Evolutionary conservation across 2,329 filamentous ascomycete genomes (phyloP).

Genomic region (Phialemonium atrogriseum): DNA sequence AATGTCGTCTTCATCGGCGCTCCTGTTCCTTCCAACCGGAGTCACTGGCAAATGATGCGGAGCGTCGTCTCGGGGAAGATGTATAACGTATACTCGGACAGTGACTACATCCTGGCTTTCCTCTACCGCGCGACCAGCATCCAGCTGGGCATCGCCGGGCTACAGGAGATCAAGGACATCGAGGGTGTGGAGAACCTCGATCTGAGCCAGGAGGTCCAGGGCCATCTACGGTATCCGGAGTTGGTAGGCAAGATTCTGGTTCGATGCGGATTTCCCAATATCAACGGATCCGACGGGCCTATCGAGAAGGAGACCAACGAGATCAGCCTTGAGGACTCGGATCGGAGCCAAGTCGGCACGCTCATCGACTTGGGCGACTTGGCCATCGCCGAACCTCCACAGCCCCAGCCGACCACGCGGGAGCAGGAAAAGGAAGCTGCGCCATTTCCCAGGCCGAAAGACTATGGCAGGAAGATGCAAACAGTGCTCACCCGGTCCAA

Average conservation of each 20-base stretch:
- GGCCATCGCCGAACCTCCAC: conserved; percentile 5
- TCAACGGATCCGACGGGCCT: conserved; percentile 30
- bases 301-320: conserved; percentile 38
- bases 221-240: conserved; percentile 26
- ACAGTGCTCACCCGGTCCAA: neutral
- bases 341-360: conserved; percentile 20
- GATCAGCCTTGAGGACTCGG: conserved; percentile 23
- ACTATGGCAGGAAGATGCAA: neutral
- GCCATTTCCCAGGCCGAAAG: neutral
- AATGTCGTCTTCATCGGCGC: conserved; percentile 76
- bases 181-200: conserved; percentile 54
- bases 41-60: conserved; percentile 69
- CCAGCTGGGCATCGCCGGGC: conserved; percentile 73
- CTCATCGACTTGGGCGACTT: conserved; percentile 36
- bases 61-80: conserved; percentile 73
- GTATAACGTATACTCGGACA: conserved; percentile 81
- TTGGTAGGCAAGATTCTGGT: conserved; percentile 43
- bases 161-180: conserved; percentile 64
- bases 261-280: conserved; percentile 40
- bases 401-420: conserved; percentile 3
- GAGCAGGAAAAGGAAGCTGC: no score
- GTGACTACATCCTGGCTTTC: conserved; percentile 82
- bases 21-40: conserved; percentile 62
- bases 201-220: conserved; percentile 40
- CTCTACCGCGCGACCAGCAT: conserved; percentile 79